Percentiles rank a stretch among this genome's conserved stretches.
Evolutionary conservation across 371 early-diverging fungal species (phyloP).

Genomic region (Smittium mucronatum): DNA sequence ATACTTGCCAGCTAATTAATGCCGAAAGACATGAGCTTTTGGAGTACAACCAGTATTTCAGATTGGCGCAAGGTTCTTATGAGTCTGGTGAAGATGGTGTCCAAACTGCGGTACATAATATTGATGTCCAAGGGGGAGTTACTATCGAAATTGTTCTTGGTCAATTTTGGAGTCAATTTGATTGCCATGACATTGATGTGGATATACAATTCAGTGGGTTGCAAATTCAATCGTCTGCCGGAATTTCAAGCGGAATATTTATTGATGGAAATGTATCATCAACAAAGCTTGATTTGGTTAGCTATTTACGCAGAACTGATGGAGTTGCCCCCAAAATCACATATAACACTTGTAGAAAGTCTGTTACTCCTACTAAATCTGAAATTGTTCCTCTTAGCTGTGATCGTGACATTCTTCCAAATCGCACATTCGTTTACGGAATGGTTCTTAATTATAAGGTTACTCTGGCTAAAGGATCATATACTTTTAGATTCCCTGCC

Average conservation of each 20-base stretch:
- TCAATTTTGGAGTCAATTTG: slow-evolving; percentile 78
- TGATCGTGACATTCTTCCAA: slow-evolving; percentile 64
- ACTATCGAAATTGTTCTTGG: slow-evolving; percentile 72
- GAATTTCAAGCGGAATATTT: slow-evolving; percentile 33
- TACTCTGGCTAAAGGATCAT: slow-evolving; percentile 48
- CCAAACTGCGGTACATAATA: slow-evolving; percentile 43
- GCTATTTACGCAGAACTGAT: slow-evolving; percentile 59
- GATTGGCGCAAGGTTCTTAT: slow-evolving; percentile 46
- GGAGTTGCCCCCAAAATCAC: slow-evolving; percentile 42
- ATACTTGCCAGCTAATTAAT: slow-evolving; percentile 58
- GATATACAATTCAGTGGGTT: slow-evolving; percentile 73
- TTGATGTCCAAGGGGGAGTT: slow-evolving; percentile 54
- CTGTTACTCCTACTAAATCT: slow-evolving; percentile 51
- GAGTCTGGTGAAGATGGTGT: slow-evolving; percentile 40
- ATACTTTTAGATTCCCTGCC: slow-evolving; percentile 36
- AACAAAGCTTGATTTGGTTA: slow-evolving; percentile 55
- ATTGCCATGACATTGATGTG: slow-evolving; percentile 51
- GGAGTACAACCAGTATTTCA: slow-evolving; percentile 43
- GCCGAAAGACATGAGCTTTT: slow-evolving; percentile 48
- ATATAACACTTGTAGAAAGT: slow-evolving; percentile 50
- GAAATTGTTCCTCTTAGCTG: slow-evolving; percentile 47
- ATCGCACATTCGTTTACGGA: slow-evolving; percentile 47
- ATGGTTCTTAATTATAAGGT: slow-evolving; percentile 61
- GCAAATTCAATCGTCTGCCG: slow-evolving; percentile 17
- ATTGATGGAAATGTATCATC: slow-evolving; percentile 47